Evolutionary conservation across 2,329 filamentous ascomycete species (phyloP), one percentile per base, ranked within the genome.

Genomic region (Boeremia lycopersici): DNA sequence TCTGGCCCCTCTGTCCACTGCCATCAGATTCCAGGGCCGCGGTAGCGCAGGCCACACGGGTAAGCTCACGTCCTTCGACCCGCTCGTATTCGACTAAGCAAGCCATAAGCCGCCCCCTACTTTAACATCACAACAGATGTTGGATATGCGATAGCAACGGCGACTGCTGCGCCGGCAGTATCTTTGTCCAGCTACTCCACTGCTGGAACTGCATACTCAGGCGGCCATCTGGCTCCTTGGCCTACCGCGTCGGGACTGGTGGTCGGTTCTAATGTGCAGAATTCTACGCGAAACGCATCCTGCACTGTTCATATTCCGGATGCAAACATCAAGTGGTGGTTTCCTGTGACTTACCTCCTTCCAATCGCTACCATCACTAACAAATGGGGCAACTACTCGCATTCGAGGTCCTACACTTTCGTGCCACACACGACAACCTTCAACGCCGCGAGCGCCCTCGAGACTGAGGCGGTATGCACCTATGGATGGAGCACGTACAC

Each of bases 271-370:
- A 6, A 42, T 29, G 30, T 25, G 1, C 23, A 39, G 6, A 53
- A 38, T 19, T 25, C 29, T 15, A 38, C 43, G 3, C 30, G 4
- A n/a, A 26, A 64, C 38, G 59, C 62, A 47, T 49, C 65, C 46
- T 75, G 73, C 41, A 74, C 68, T 4, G 57, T 75, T 34, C 70
- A 74, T 36, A 63, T 74, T 28, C 68, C 67, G n/a, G 64, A 47
- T 41, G 73, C 71, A 13, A 68, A 56, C 49, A 56, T 74, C 41
- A 61, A 72, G 41, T 74, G 66, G 63, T 74, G 72, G 72, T 72
- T 63, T 46, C 61, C 61, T 13, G 62, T 69, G 4, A 71, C 66
- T 9, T 74, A 66, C 39, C 61, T 56, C 23, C 57, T 61, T 34
- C 25, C 36, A 11, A 31, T 68, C 0, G 68, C 60, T 7, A 70